These are phyloP conservation scores for Neurospora sp. DNA, from an alignment of 495 filamentous ascomycete species.

Conservation along the genomic window DNA sequence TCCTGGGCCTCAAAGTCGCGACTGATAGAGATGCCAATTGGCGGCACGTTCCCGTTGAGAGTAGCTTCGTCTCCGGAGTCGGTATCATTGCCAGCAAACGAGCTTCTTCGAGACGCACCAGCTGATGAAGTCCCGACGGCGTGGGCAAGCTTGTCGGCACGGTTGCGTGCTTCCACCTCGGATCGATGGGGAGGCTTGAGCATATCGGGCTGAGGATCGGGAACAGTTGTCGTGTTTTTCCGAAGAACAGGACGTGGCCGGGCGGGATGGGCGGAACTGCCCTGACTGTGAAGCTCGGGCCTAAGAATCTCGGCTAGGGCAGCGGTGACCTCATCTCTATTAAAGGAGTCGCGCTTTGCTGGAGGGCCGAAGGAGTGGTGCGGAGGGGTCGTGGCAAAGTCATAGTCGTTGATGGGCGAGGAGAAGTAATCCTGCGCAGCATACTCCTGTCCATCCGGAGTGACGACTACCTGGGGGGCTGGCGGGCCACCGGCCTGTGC, in stretches of 20 bases:
- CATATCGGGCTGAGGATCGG: conserved; percentile 3
- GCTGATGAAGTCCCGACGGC: conserved; percentile 24
- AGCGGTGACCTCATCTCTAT: conserved; percentile 15
- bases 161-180: conserved; percentile 22
- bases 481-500: not conserved
- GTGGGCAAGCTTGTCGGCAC: conserved; percentile 25
- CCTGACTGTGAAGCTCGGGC: conserved; percentile 5
- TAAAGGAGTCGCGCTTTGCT: conserved; percentile 14
- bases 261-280: conserved; percentile 7
- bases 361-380: not conserved
- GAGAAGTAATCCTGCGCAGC: conserved; percentile 16
- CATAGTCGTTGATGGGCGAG: conserved; percentile 7
- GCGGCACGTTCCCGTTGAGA: not conserved
- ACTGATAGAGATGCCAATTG: not conserved
- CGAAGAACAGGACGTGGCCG: conserved; percentile 21
- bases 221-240: conserved; percentile 5
- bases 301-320: conserved; percentile 16
- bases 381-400: conserved; percentile 2
- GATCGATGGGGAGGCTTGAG: conserved; percentile 8
- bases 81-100: conserved; percentile 13
- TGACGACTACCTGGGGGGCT: conserved; percentile 1
- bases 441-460: conserved; percentile 5
- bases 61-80: conserved; percentile 2
- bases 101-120: conserved; percentile 21
- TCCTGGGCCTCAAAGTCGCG: conserved; percentile 7